A percentile compares a stretch with the other conserved stretches of the same genome.
phyloP scores from a whole-genome alignment of 2,329 filamentous ascomycete genomes.

The Fusarium xylarioides region DNA sequence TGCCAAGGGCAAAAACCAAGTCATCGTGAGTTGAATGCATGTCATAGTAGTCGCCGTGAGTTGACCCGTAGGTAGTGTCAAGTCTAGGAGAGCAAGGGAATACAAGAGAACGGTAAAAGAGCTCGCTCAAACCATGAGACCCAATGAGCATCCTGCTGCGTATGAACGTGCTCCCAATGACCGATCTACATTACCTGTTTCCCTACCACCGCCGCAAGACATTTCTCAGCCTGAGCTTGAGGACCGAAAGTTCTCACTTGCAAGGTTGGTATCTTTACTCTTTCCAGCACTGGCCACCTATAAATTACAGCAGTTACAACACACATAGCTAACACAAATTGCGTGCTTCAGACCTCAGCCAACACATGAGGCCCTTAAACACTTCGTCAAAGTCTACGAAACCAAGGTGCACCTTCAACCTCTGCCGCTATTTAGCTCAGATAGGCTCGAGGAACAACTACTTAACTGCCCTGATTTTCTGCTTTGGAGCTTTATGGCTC shows the following conservation, averaged over 20 bases:
- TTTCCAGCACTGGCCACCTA: rapidly evolving
- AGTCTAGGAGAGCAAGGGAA: not conserved
- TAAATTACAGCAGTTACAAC: rapidly evolving
- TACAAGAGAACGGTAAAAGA: rapidly evolving
- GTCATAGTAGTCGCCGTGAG: rapidly evolving
- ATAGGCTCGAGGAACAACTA: not conserved
- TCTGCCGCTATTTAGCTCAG: rapidly evolving
- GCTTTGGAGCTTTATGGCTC: not conserved
- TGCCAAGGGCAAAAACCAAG: not conserved
- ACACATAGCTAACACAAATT: not conserved
- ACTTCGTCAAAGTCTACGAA: not conserved
- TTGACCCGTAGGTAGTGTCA: rapidly evolving
- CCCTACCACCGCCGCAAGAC: not conserved
- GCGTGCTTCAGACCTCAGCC: not conserved
- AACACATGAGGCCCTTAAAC: not conserved
- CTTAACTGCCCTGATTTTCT: rapidly evolving
- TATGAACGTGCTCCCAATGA: not conserved
- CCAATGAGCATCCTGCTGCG: not conserved
- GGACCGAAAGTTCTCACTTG: not conserved
- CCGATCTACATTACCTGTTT: not conserved
- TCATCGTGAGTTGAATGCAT: rapidly evolving
- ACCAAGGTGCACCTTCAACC: not conserved
- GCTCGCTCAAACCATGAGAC: not conserved
- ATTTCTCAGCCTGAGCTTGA: not conserved
- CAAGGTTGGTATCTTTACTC: not conserved